Evolutionary conservation across 495 filamentous ascomycete genomes (phyloP), one percentile per base, ranked within the genome.

Genomic region (Daldinia concentrica): DNA sequence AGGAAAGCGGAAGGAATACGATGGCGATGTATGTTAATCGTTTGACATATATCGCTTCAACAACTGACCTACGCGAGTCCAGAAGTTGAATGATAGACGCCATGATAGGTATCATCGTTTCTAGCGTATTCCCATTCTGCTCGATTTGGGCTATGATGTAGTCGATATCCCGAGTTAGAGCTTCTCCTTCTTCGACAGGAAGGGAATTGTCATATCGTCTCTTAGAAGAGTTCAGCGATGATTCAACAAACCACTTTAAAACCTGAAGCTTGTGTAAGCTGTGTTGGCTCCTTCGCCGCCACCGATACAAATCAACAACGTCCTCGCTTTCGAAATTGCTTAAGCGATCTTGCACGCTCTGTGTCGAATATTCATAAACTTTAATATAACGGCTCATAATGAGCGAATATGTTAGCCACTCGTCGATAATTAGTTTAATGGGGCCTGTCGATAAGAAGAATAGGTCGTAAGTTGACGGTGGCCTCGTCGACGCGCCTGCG

Each of bases 1-100:
- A 82, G 0, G 71, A 74, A 55, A 79, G 60, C 36, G 79, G 80
- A n/a, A 83, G 71, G 55, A 83, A 83, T 6, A 82, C 50, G 15
- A 82, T 64, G 8, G 79, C 78, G 12, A 81, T 69, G 36, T 72
- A 62, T 7, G 81, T 82, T 34, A 82, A 50, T 22, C 78, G 71
- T 15, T 62, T 78, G 26, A 81, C 76, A 45, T 79, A 77, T 29
- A 74, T 66, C 19, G 80, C 66, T 57, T 81, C 78, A 6, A 58
- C 12, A 6, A 29, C 57, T 7, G 62, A 65, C 6, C 52, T 71
- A 7, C 73, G 62, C 7, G 74, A 71, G 45, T 81, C 79, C 4
- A 65, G 45, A 51, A 81, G 66, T 37, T 79, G 78, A 4, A 81
- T 61, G 19, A 79, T 55, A 1, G 76, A 73, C 14, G 73, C 71